Conservation (phyloP, 2,329 filamentous ascomycete genomes). For the Calonectria pauciramosa region DNA sequence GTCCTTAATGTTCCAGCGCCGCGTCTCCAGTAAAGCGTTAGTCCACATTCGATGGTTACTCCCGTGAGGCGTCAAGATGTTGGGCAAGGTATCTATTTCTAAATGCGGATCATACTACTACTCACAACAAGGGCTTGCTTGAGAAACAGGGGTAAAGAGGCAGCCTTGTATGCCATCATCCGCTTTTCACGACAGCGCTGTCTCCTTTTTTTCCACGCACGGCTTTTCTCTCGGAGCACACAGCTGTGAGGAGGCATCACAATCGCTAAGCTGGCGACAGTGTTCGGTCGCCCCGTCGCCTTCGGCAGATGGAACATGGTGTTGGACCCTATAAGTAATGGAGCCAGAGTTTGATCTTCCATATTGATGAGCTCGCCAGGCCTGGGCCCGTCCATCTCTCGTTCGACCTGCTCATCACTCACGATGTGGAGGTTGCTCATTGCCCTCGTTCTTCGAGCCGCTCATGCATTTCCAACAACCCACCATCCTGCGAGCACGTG, state of each 20-base stretch:
- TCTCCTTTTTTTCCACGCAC: not conserved
- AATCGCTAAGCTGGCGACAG: not conserved
- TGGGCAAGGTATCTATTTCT: not conserved
- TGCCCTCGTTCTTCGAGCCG: conserved; percentile 20
- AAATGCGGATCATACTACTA: not conserved
- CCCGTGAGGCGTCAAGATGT: not conserved
- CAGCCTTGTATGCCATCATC: not conserved
- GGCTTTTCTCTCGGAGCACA: conserved; percentile 15
- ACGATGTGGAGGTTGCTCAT: conserved; percentile 39
- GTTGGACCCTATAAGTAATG: conserved; percentile 23
- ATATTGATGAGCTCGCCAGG: not conserved
- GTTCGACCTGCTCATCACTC: not conserved
- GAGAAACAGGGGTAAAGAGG: not conserved
- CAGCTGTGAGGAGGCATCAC: not conserved
- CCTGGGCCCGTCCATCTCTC: not conserved
- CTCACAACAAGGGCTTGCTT: not conserved
- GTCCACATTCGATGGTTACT: not conserved
- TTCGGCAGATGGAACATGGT: not conserved
- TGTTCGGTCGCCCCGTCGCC: not conserved
- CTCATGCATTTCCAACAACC: conserved; percentile 28
- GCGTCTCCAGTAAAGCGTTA: not conserved
- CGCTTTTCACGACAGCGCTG: not conserved
- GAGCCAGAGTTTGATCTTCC: not conserved
- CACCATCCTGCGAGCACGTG: conserved; percentile 40
- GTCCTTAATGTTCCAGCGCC: conserved; percentile 28